A percentile compares a stretch with the other conserved stretches of the same genome.
These are phyloP conservation scores for Aphanomyces invadans DNA, from an alignment of 352 stramenopile genomes.

Conservation along the genomic window DNA sequence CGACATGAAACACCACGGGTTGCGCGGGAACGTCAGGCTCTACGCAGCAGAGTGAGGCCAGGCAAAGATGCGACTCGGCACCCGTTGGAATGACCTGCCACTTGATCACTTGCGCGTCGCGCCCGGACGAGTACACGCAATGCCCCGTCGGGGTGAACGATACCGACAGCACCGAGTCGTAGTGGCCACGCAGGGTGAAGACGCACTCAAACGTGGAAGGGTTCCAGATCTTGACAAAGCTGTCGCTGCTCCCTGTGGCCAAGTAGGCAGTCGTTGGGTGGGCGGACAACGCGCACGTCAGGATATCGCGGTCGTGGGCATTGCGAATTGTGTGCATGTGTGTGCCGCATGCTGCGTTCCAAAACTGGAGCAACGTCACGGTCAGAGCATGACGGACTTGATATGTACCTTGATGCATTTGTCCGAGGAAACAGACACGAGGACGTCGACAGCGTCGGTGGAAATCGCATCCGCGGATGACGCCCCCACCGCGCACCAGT, in stretches of 20 bases:
- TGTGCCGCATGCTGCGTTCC: background rate
- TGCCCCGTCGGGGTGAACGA: background rate
- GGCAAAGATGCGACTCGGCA: background rate
- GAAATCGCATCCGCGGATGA: background rate
- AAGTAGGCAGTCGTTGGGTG: background rate
- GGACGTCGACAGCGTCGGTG: background rate
- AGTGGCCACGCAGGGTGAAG: background rate
- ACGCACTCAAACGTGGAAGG: background rate
- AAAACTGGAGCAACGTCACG: too few species aligned
- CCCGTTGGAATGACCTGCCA: conserved; percentile 20
- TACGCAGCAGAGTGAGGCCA: background rate
- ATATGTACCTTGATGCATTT: conserved; percentile 1
- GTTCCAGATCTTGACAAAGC: conserved; percentile 18
- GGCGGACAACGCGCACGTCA: background rate
- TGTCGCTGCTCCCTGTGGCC: conserved; percentile 3
- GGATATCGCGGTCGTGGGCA: background rate
- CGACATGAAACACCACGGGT: background rate
- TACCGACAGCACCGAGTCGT: conserved; percentile 1
- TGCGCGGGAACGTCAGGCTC: conserved; percentile 11
- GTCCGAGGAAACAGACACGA: background rate
- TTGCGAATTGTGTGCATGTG: conserved; percentile 1
- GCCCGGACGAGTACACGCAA: background rate
- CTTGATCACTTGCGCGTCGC: conserved; percentile 14
- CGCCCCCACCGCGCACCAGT: background rate
- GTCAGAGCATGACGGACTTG: too few species aligned